Base-by-base conservation (phyloP, 1,139 yeast genomes). In the Suhomyces ambrosiae region DNA sequence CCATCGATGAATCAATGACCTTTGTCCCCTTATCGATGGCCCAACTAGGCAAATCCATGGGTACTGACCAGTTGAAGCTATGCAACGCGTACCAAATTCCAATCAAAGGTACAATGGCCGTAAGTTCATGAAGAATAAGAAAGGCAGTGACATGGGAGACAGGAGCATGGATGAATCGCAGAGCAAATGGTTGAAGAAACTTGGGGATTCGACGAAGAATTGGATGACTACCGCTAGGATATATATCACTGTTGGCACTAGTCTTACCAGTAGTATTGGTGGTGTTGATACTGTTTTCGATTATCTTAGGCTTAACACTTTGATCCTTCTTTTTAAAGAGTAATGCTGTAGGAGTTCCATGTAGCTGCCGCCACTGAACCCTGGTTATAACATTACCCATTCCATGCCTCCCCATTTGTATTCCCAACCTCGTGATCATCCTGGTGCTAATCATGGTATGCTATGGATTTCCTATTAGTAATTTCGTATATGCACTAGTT, bases 101-200 rank as follows among this genome's bases (percentile, higher is more conserved):
- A 22, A 87, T 65, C 34, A 90, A 71, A 1, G 97, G 97, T 5
- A 81, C 74, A 4, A 90, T 73, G 2, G 97, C 96, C 0, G 96
- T 76, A 30, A 87, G 50, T 56, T 90, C 97, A 54, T 90, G 97
- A n/a, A 90, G 67, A 2, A 89, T 62, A 8, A 86, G 58, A 51
- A 90, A 87, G 3, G 95, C 74, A 0, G 86, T 72, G n/a, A 83
- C 70, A 48, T 85, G 85, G 1, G 87, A 71, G 5, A 82, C 65
- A 2, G 95, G 89, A 0, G 89, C 86, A 34, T 69, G 58, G 30
- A 72, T 61, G 50, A 80, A 74, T 37, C 69, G 64, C 15, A 59
- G 55, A 4, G 81, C 73, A 47, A 76, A 78, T 3, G 74, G 76
- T 14, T 70, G 69, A 41, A 80, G 61, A 40, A 74, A 68, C 35